Base-by-base conservation (phyloP, 371 early-diverging fungal genomes). In the Mortierella sp. region DNA sequence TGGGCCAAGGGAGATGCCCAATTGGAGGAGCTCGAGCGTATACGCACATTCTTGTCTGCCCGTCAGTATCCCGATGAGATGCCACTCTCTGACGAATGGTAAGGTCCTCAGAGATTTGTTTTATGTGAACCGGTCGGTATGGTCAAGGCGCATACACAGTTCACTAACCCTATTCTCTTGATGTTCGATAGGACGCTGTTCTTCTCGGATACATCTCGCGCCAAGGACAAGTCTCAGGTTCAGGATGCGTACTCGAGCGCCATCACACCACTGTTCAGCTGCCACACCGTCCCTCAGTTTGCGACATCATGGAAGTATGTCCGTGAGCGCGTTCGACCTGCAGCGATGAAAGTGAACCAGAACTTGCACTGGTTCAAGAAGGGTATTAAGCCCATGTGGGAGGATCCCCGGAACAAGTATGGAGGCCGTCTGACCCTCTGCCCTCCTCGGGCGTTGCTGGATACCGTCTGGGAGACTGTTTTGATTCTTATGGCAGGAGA, bases 301-400 rank as follows among this genome's bases (percentile, higher is more conserved):
- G 83, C 87, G 4, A 76, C 89, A 4, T 86, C 89, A 2, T 91
- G 91, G 91, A 88, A 90, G 29, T 71, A 76, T 43, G 86, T 86
- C 34, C 88, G 89, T 69, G 80, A 86, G 64, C 74, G 74, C 13
- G 84, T 81, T 10, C 80, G 84, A 10, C 89, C 89, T 4, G 87
- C 88, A 0, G 86, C 85, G 44, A 79, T 90, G 80, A 64, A 73
- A 29, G 71, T 82, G 53, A 88, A 90, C 68, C 90, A 89, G 44
- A 91, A 89, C 48, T 53, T 91, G 45, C 90, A 89, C 52, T 91
- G 90, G 75, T 91, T 91, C 78, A 74, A 86, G 44, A 76, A 89
- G 65, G 90, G 88, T 3, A 86, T 91, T 44, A 85, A 88, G 48
- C 91, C 91, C 44, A 88, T 90, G 88, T 91, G 91, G 91, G 91